Percentiles rank a stretch among this genome's conserved stretches.
phyloP scores from a whole-genome alignment of 768 basidiomycete species.

The Suillus weaverae region DNA sequence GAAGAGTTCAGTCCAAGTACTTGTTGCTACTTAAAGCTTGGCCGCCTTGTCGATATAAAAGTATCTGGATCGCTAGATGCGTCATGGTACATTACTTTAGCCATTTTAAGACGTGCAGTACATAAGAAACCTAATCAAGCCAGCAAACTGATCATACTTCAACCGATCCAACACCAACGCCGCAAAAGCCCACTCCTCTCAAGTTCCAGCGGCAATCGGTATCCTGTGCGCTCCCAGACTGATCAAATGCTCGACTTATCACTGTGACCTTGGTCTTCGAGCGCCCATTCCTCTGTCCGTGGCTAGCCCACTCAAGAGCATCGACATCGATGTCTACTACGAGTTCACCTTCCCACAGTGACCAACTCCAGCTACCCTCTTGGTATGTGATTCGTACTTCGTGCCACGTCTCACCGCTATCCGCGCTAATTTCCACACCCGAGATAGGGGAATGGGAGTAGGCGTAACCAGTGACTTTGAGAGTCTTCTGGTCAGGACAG shows the following conservation, averaged over 20 bases:
- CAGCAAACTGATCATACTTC: slow-evolving; percentile 4
- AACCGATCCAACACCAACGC: slow-evolving; percentile 25
- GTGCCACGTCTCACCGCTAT: slow-evolving; percentile 54
- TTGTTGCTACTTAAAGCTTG: too few species aligned
- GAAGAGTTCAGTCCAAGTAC: neutral
- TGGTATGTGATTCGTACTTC: slow-evolving; percentile 55
- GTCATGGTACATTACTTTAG: neutral
- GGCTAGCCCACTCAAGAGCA: slow-evolving; percentile 6
- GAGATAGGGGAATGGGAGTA: slow-evolving; percentile 48
- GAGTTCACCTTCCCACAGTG: slow-evolving; percentile 61
- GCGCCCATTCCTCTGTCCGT: slow-evolving; percentile 16
- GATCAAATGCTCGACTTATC: slow-evolving; percentile 54
- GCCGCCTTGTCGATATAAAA: neutral
- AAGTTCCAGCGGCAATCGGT: slow-evolving; percentile 60
- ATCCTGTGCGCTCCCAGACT: slow-evolving; percentile 47
- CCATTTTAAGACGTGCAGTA: neutral
- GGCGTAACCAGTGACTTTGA: slow-evolving; percentile 55
- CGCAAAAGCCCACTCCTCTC: slow-evolving; percentile 54
- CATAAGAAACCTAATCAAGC: neutral
- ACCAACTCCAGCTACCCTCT: slow-evolving; percentile 72
- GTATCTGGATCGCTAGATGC: neutral
- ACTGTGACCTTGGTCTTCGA: slow-evolving; percentile 23
- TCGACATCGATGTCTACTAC: slow-evolving; percentile 27
- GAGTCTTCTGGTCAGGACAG: slow-evolving; percentile 23
- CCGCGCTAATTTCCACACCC: slow-evolving; percentile 50